A percentile compares a stretch with the other conserved stretches of the same genome.
phyloP scores from a whole-genome alignment of 2,329 filamentous ascomycete genomes.

The Diaporthe sp. region DNA sequence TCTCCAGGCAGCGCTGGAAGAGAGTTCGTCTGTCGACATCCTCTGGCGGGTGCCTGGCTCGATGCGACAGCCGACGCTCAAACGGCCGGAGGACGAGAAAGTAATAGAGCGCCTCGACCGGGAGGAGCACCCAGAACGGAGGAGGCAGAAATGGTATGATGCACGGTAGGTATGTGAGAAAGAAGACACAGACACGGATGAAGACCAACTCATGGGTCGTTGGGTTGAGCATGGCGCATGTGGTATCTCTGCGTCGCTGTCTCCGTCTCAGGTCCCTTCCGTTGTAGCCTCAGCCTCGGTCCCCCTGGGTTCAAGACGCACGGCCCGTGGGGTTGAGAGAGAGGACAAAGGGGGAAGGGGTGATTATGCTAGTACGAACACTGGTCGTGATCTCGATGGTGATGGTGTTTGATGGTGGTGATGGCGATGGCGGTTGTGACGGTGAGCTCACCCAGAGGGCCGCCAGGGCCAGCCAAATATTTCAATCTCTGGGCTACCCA shows the following conservation, averaged over 20 bases:
- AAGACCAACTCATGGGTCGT: constrained; percentile 54
- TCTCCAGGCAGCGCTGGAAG: constrained; percentile 69
- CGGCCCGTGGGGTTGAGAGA: too few species aligned
- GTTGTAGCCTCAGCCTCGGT: neutral
- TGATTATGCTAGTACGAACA: neutral
- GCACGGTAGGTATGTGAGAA: constrained; percentile 41
- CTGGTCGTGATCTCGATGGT: neutral
- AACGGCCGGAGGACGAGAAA: constrained; percentile 60
- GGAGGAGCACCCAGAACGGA: constrained; percentile 49
- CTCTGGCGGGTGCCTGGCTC: constrained; percentile 59
- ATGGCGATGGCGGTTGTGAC: neutral
- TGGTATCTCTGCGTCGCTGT: neutral
- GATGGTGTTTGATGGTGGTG: neutral
- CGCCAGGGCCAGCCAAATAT: neutral
- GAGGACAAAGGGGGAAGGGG: neutral
- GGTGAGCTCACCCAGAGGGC: neutral
- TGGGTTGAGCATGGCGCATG: constrained; percentile 36
- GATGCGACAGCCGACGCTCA: constrained; percentile 53
- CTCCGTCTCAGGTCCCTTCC: neutral
- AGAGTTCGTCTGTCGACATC: constrained; percentile 64
- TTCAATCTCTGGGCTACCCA: neutral
- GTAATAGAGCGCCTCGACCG: constrained; percentile 59
- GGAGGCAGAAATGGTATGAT: constrained; percentile 32
- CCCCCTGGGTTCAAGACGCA: neutral
- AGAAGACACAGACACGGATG: constrained; percentile 60